Evolutionary conservation across 2,329 filamentous ascomycete species (phyloP).

Genomic region (Colletotrichum nymphaeae): DNA sequence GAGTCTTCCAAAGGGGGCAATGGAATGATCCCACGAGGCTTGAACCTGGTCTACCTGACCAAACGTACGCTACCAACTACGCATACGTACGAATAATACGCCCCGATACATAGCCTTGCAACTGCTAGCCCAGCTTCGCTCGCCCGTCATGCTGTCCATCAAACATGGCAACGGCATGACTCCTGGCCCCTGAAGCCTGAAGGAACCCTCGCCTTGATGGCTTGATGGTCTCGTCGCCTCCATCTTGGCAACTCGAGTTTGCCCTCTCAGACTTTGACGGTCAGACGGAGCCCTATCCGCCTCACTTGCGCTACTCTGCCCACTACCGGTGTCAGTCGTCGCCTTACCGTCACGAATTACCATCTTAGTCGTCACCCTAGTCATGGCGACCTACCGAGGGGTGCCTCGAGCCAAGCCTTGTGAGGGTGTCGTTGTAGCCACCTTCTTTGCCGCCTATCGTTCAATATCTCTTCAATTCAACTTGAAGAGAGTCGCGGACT

Average conservation of each 20-base stretch:
- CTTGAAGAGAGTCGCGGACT: not conserved
- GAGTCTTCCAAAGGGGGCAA: not conserved
- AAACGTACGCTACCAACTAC: too few species aligned
- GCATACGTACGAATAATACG: too few species aligned
- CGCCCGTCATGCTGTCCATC: not conserved
- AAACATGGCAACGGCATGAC: not conserved
- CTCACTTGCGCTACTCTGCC: not conserved
- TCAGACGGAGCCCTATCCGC: not conserved
- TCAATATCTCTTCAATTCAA: not conserved
- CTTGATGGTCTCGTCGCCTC: too few species aligned
- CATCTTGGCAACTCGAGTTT: not conserved
- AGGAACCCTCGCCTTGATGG: not conserved
- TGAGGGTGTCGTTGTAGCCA: conserved; percentile 7
- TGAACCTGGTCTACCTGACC: not conserved
- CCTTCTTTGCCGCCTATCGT: not conserved
- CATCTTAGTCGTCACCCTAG: not conserved
- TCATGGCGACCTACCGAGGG: not conserved
- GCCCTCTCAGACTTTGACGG: not conserved
- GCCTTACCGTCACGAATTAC: not conserved
- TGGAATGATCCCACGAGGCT: not conserved
- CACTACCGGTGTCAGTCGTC: not conserved
- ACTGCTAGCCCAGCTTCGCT: too few species aligned
- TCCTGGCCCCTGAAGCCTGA: not conserved
- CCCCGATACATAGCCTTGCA: too few species aligned
- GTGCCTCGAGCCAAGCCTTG: not conserved